Base-by-base conservation (phyloP, 2,329 filamentous ascomycete genomes). In the Epichloe glyceriae region DNA sequence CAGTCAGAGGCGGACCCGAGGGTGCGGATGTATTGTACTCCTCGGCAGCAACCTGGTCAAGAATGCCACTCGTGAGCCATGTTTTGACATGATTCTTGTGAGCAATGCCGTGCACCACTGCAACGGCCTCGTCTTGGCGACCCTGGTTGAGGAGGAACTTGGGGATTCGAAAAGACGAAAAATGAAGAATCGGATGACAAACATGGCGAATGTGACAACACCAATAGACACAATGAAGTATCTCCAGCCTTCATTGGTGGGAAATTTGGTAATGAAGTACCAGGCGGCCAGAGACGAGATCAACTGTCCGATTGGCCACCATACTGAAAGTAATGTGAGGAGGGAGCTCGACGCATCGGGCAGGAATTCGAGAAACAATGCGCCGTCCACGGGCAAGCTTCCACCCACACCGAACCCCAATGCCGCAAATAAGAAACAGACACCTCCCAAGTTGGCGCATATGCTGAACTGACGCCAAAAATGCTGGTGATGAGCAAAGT, bases 281-380 rank as follows among this genome's bases (percentile, higher is more conserved):
- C 86, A 91, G 6, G 84, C 86, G 46, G 87, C 72, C 5, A 86
- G 67, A 3, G 82, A 84, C 2, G 85, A 81, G 51, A 84, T 75
- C 7, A 94, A 73, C 61, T 93, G 86, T 5, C 88, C 88, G 17
- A 94, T 69, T 0, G 88, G 86, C 87, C 88, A 95, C 84, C 86
- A 93, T 7, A 89, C 78, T 6, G 85, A 88, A n/a, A 94, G 73
- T 46, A 91, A 73, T 0, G 87, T 93, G 33, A 93, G 71, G 14
- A 93, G 74, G 34, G 81, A 80, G 55, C 80, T 82, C n/a, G 80
- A 84, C 0, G 82, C 78, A 52, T 84, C 82, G 0, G 88, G 88
- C 1, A 94, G 69, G 56, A 91, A 91, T 61, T 95, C 88, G 38
- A 94, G 74, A 63, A 94, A 93, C 3, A 93, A 71, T 0, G 86